These are phyloP conservation scores for Arthrobotrys sphaeroides DNA, from an alignment of 2,329 filamentous ascomycete species.

Conservation along the genomic window DNA sequence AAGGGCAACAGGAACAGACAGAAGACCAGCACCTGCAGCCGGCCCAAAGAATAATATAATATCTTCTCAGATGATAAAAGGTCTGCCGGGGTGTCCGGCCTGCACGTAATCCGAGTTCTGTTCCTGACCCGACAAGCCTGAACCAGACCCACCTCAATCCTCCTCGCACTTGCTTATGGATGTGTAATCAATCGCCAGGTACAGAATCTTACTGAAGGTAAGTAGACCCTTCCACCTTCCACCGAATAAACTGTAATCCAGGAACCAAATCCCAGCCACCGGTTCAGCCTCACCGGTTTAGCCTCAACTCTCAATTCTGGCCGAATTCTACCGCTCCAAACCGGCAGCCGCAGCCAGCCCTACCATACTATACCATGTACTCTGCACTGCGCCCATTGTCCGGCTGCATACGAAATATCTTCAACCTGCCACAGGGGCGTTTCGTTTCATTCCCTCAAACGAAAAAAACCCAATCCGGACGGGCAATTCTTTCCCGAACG, in stretches of 20 bases:
- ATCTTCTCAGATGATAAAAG: not conserved
- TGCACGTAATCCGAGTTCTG: not conserved
- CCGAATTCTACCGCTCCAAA: conserved; percentile 15
- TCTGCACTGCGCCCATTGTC: not conserved
- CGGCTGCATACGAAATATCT: not conserved
- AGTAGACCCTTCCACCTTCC: too few species aligned
- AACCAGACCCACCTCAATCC: too few species aligned
- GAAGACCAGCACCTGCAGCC: not conserved
- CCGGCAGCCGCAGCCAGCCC: conserved; percentile 6
- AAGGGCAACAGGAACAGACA: too few species aligned
- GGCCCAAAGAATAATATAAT: too few species aligned
- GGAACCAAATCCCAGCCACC: conserved; percentile 15
- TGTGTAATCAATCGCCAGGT: too few species aligned
- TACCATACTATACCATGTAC: too few species aligned
- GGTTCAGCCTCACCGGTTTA: conserved; percentile 16
- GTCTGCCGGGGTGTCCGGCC: not conserved
- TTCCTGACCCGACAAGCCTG: conserved; percentile 27
- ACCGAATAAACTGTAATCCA: not conserved
- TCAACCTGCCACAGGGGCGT: conserved; percentile 12
- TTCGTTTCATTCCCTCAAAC: not conserved
- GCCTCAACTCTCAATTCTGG: not conserved
- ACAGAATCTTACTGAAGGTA: too few species aligned
- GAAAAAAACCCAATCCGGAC: too few species aligned
- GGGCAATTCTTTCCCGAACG: too few species aligned
- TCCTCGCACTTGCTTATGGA: too few species aligned